A percentile compares a stretch with the other conserved stretches of the same genome.
Evolutionary conservation across 2,329 filamentous ascomycete genomes (phyloP).

Genomic region (Byssoonygena ceratinophila): DNA sequence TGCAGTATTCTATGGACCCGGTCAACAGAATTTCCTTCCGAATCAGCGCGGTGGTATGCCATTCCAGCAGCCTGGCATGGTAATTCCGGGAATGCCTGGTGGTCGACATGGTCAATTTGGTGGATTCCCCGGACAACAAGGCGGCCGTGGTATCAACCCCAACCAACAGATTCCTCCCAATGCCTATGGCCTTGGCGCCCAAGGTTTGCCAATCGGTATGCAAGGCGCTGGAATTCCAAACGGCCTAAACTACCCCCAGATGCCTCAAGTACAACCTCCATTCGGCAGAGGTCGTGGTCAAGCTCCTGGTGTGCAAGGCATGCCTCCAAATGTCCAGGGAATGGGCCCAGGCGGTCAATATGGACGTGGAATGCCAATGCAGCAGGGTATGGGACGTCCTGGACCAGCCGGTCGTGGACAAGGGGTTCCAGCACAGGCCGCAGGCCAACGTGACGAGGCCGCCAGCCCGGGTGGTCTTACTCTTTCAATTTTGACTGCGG

Average conservation of each 20-base stretch:
- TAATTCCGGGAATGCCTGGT: conserved; percentile 60
- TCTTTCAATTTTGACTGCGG: conserved; percentile 41
- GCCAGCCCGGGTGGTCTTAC: conserved; percentile 36
- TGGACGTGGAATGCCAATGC: conserved; percentile 36
- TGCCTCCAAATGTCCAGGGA: conserved; percentile 49
- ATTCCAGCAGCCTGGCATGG: conserved; percentile 45
- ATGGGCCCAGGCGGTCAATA: conserved; percentile 37
- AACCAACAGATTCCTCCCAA: conserved; percentile 79
- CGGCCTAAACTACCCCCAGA: conserved; percentile 67
- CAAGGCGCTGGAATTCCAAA: conserved; percentile 58
- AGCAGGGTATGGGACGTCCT: conserved; percentile 32
- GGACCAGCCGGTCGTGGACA: conserved; percentile 36
- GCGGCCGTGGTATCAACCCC: conserved; percentile 70
- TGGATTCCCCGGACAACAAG: conserved; percentile 71
- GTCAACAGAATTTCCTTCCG: conserved; percentile 49
- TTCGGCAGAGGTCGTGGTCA: conserved; percentile 59
- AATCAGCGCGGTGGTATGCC: conserved; percentile 50
- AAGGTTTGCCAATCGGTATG: conserved; percentile 53
- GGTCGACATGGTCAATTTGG: conserved; percentile 78
- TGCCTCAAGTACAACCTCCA: conserved; percentile 68
- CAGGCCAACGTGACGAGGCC: conserved; percentile 31
- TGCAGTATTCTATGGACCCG: conserved; percentile 83
- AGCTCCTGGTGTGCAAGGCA: conserved; percentile 57
- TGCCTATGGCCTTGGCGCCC: conserved; percentile 70
- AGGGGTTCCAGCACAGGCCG: conserved; percentile 23